A percentile compares a stretch with the other conserved stretches of the same genome.
Conservation (phyloP, 371 early-diverging fungal genomes). For the Mucor plumbeus region DNA sequence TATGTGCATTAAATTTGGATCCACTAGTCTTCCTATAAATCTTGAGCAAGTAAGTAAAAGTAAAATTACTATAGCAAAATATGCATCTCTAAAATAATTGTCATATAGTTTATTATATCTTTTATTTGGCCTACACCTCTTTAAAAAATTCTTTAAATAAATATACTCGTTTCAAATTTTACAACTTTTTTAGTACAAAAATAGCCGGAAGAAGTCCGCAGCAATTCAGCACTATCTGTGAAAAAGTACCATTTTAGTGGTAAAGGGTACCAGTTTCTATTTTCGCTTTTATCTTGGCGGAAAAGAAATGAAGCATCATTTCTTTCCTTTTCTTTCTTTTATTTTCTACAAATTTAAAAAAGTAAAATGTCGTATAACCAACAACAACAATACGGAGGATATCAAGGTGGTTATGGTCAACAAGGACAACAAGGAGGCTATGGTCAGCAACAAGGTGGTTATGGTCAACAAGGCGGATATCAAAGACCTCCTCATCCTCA, state of each 20-base stretch:
- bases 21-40: neutral
- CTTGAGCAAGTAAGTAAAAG: constrained; percentile 14
- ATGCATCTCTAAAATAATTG: neutral
- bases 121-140: constrained; percentile 1
- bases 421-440: constrained; percentile 14
- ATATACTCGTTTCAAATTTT: neutral
- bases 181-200: neutral
- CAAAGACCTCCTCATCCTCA: constrained; percentile 10
- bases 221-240: neutral
- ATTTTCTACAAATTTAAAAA: neutral
- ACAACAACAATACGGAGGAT: constrained; percentile 11
- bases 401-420: constrained; percentile 17
- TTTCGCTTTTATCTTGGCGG: constrained; percentile 2
- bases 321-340: neutral
- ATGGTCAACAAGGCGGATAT: constrained; percentile 14
- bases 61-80: neutral
- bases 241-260: neutral
- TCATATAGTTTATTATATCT: neutral
- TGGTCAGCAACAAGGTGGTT: neutral
- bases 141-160: neutral
- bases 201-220: neutral
- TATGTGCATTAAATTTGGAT: constrained; percentile 15
- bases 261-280: neutral
- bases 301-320: neutral
- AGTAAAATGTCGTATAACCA: constrained; percentile 18